phyloP scores from a whole-genome alignment of 805 yeast species.

The Cyberlindnera lachancei region DNA sequence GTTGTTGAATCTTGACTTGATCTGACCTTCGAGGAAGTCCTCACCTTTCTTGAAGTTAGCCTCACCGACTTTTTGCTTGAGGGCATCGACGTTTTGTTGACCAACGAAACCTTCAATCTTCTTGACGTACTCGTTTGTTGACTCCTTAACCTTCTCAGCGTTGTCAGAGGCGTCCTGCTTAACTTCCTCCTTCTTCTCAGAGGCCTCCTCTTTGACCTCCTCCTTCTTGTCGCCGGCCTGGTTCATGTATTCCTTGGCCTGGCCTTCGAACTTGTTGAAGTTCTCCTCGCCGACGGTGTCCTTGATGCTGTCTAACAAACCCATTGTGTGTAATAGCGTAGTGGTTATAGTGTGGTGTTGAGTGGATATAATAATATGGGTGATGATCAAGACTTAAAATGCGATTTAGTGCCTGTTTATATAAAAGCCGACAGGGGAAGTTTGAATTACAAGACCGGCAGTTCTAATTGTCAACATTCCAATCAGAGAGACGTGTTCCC shows the following conservation, averaged over 20 bases:
- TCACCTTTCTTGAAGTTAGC: slow-evolving; percentile 25
- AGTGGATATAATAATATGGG: too few relatives aligned
- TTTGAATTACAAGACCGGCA: too few relatives aligned
- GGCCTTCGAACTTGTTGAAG: slow-evolving; percentile 7
- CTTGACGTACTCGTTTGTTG: slow-evolving; percentile 18
- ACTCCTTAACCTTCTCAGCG: slow-evolving; percentile 1
- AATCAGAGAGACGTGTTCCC: too few relatives aligned
- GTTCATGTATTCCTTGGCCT: slow-evolving; percentile 9
- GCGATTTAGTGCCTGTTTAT: too few relatives aligned
- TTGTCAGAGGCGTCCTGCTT: not conserved
- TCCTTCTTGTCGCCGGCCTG: slow-evolving; percentile 2
- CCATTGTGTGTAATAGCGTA: slow-evolving; percentile 14
- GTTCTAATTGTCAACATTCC: too few relatives aligned
- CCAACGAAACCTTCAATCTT: slow-evolving; percentile 25
- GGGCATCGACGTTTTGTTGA: slow-evolving; percentile 22
- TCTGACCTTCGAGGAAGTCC: slow-evolving; percentile 20
- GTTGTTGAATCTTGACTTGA: slow-evolving; percentile 11
- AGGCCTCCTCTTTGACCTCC: not conserved
- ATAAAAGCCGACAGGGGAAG: too few relatives aligned
- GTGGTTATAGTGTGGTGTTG: too few relatives aligned
- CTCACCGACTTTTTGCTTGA: slow-evolving; percentile 25
- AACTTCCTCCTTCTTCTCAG: slow-evolving; percentile 1
- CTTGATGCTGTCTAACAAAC: slow-evolving; percentile 16
- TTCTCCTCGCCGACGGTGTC: slow-evolving; percentile 14
- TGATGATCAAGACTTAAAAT: too few relatives aligned